phyloP scores from a whole-genome alignment of 2,329 filamentous ascomycete species.

The Graphilbum ipis-grandicollis region DNA sequence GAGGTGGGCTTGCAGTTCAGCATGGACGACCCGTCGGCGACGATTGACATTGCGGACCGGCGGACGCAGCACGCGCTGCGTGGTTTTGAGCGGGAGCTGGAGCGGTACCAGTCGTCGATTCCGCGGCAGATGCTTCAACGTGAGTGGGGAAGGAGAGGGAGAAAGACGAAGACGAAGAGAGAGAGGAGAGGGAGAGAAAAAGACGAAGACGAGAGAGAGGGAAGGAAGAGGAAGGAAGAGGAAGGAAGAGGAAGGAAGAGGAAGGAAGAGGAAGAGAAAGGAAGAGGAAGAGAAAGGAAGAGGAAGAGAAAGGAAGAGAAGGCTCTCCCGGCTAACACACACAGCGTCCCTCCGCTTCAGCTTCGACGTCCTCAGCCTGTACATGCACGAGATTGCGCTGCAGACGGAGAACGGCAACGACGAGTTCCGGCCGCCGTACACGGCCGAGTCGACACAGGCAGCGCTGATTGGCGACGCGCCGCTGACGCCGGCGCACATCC shows the following conservation, averaged over 20 bases:
- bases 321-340: not conserved
- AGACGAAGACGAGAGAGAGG: not conserved
- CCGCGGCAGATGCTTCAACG: slow-evolving; percentile 34
- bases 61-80: slow-evolving; percentile 47
- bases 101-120: slow-evolving; percentile 39
- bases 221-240: not conserved
- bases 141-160: slow-evolving; percentile 20
- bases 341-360: slow-evolving; percentile 45
- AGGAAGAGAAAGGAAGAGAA: not conserved
- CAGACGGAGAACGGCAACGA: slow-evolving; percentile 40
- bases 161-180: not conserved
- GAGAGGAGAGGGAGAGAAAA: not conserved
- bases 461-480: slow-evolving; percentile 20
- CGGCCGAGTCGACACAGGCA: slow-evolving; percentile 25
- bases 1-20: slow-evolving; percentile 50
- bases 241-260: not conserved
- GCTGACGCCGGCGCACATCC: slow-evolving; percentile 42
- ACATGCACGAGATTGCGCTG: slow-evolving; percentile 61
- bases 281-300: not conserved
- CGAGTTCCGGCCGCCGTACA: slow-evolving; percentile 30
- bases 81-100: slow-evolving; percentile 46
- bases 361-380: slow-evolving; percentile 49
- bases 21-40: slow-evolving; percentile 43
- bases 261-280: not conserved
- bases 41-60: slow-evolving; percentile 38